These are phyloP conservation scores for Aspergillus aculeatinus DNA, from an alignment of 2,329 filamentous ascomycete genomes.

Conservation along the genomic window DNA sequence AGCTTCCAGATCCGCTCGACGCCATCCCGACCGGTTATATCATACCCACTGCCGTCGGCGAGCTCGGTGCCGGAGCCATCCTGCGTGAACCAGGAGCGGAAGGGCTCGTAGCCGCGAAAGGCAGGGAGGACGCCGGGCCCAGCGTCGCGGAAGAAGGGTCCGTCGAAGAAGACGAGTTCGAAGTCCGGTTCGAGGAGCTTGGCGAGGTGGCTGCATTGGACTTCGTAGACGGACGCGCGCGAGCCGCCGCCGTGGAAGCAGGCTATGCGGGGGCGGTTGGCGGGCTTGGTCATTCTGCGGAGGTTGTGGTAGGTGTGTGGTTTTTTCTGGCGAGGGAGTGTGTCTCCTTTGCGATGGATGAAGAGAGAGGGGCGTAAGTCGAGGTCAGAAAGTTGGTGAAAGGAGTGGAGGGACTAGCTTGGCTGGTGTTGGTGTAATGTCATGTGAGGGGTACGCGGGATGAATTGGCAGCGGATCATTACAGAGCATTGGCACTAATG, in stretches of 20 bases:
- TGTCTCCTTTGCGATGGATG: not conserved
- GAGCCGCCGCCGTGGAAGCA: constrained; percentile 27
- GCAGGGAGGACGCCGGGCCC: constrained; percentile 25
- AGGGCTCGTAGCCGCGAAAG: constrained; percentile 19
- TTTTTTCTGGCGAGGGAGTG: not conserved
- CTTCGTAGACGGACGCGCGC: constrained; percentile 17
- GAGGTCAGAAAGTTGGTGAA: not conserved
- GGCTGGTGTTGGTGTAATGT: not conserved
- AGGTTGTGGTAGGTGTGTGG: not conserved
- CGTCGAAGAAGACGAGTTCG: constrained; percentile 24
- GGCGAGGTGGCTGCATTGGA: constrained; percentile 21
- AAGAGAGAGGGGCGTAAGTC: not conserved
- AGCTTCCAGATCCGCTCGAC: constrained; percentile 19
- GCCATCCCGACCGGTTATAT: constrained; percentile 16
- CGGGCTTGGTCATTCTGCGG: not conserved
- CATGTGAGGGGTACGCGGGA: not conserved
- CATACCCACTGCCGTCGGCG: constrained; percentile 22
- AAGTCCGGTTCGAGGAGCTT: constrained; percentile 16
- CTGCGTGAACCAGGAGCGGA: constrained; percentile 22
- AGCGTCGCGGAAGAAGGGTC: constrained; percentile 16
- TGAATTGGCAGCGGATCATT: constrained; percentile 43
- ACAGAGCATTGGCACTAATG: no score
- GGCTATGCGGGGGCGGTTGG: constrained; percentile 20
- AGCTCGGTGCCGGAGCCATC: constrained; percentile 10
- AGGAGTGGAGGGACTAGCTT: not conserved